A percentile compares a stretch with the other conserved stretches of the same genome.
phyloP scores from a whole-genome alignment of 257 asterid species.

The Cinchona pubescens region DNA sequence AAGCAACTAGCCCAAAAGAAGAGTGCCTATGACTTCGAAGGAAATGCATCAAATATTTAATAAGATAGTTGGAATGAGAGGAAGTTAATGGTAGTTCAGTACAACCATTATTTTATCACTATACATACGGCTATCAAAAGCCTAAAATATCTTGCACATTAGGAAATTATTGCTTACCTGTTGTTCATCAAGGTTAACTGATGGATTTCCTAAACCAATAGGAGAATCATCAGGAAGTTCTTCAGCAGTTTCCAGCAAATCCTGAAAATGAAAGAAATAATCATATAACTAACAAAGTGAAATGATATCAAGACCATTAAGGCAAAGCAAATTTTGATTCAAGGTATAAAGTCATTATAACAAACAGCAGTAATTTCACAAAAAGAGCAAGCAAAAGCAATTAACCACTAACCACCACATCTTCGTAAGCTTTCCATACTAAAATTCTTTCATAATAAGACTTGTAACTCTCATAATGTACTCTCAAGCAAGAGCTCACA shows the following conservation, averaged over 20 bases:
- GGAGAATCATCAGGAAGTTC: constrained; percentile 32
- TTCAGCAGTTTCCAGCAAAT: constrained; percentile 33
- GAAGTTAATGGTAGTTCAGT: neutral
- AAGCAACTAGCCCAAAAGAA: neutral
- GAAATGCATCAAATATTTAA: neutral
- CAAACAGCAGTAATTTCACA: neutral
- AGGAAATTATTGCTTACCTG: constrained; percentile 23
- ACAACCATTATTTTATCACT: neutral
- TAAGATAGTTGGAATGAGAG: neutral
- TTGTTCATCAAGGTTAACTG: constrained; percentile 36
- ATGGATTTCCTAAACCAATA: constrained; percentile 27
- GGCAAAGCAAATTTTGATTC: neutral
- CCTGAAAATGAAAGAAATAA: constrained; percentile 24
- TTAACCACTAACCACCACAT: neutral
- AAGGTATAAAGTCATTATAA: too few species aligned
- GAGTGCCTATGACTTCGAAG: neutral
- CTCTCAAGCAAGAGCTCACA: neutral
- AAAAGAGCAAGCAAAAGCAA: neutral
- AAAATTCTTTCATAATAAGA: neutral
- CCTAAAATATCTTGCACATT: neutral
- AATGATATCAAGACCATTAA: neutral
- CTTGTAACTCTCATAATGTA: neutral
- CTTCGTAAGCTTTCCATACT: neutral
- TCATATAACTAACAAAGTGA: neutral
- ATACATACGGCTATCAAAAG: neutral